Percentiles rank a stretch among this genome's conserved stretches.
These are phyloP conservation scores for Fraxinus albicans DNA, from an alignment of 305 asterid species.

Conservation along the genomic window DNA sequence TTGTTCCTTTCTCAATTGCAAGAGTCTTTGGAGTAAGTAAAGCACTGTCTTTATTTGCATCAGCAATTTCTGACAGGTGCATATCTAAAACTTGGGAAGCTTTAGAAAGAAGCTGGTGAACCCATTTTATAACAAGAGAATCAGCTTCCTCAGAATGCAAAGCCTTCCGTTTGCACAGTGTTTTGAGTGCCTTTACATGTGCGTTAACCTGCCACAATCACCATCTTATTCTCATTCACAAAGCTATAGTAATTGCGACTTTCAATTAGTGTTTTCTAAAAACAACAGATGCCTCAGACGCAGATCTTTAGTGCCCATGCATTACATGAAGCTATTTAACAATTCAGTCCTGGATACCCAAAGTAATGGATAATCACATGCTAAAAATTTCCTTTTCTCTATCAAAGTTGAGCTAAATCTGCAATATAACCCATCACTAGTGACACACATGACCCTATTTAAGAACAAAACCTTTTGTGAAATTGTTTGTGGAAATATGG, in stretches of 20 bases:
- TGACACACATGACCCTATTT: background rate
- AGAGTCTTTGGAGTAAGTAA: conserved; percentile 56
- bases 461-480: background rate
- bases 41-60: conserved; percentile 33
- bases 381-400: background rate
- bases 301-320: background rate
- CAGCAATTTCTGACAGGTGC: conserved; percentile 52
- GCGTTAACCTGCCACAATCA: conserved; percentile 77
- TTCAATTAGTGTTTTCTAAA: background rate
- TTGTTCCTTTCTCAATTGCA: conserved; percentile 35
- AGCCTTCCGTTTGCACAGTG: conserved; percentile 81
- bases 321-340: background rate
- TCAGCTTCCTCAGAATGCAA: conserved; percentile 56
- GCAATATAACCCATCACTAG: background rate
- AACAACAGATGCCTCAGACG: background rate
- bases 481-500: background rate
- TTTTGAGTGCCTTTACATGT: conserved; percentile 83
- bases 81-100: conserved; percentile 55
- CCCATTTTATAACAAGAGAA: conserved; percentile 72
- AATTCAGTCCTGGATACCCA: background rate
- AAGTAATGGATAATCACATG: background rate
- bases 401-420: background rate
- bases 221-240: background rate
- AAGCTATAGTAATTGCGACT: background rate
- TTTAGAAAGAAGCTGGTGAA: conserved; percentile 55